Evolutionary conservation across 1,284 basidiomycete genomes (phyloP).

Genomic region (Phaffia rhodozyma): DNA sequence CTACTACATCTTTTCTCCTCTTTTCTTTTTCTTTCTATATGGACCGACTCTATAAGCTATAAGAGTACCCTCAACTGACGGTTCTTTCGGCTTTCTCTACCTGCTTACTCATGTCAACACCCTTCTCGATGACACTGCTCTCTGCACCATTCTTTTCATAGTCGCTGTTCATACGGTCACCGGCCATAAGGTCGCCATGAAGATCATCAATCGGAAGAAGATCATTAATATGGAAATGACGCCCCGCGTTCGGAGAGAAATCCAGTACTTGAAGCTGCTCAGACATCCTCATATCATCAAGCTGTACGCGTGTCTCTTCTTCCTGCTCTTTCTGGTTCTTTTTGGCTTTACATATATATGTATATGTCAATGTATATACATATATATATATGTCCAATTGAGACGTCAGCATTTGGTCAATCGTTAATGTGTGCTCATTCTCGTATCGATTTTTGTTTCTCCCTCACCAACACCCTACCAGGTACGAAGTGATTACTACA

Average conservation of each 20-base stretch:
- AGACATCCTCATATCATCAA: constrained; percentile 93
- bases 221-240: constrained; percentile 86
- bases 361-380: no score
- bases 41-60: constrained; percentile 9
- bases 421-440: background rate
- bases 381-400: constrained; percentile 5
- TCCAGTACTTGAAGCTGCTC: constrained; percentile 84
- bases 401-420: background rate
- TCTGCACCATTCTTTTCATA: constrained; percentile 30
- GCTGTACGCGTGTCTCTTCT: constrained; percentile 46
- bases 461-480: constrained; percentile 29
- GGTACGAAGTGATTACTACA: constrained; percentile 90
- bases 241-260: constrained; percentile 83
- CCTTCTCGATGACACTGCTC: background rate
- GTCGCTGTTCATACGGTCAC: constrained; percentile 91
- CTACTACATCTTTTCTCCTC: background rate
- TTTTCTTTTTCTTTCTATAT: background rate
- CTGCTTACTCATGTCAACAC: background rate
- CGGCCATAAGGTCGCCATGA: constrained; percentile 92
- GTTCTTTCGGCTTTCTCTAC: constrained; percentile 15
- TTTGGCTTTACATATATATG: no score
- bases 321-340: no score
- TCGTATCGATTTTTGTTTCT: background rate
- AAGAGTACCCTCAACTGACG: background rate
- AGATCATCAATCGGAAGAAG: constrained; percentile 89